Evolutionary conservation across 441 rosid species (phyloP).

Genomic region (Adansonia rubrostipa): DNA sequence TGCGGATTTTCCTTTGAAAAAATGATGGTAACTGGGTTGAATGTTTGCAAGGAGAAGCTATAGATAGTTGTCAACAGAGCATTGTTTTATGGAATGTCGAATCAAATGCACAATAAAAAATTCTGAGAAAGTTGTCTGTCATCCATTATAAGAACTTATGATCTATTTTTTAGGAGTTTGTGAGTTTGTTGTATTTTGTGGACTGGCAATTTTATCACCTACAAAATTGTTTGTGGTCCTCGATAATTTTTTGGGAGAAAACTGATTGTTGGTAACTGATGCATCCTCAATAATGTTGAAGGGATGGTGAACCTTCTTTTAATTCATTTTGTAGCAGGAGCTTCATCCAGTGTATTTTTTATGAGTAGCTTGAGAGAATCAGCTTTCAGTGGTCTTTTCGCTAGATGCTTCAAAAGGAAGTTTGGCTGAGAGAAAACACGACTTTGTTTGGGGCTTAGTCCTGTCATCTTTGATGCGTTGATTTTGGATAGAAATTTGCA

Average conservation of each 20-base stretch:
- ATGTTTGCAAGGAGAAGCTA: constrained; percentile 3
- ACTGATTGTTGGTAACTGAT: not conserved
- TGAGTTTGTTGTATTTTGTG: not conserved
- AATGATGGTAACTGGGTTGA: not conserved
- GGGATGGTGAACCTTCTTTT: not conserved
- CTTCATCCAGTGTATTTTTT: not conserved
- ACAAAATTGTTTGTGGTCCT: not conserved
- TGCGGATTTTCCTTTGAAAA: not conserved
- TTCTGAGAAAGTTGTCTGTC: not conserved
- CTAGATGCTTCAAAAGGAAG: not conserved
- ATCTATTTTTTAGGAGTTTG: not conserved
- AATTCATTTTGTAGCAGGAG: not conserved
- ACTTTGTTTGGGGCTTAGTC: constrained; percentile 1
- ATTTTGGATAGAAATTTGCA: not conserved
- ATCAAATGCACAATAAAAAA: not conserved
- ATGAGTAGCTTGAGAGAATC: not conserved
- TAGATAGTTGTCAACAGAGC: not conserved
- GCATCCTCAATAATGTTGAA: not conserved
- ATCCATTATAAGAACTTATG: not conserved
- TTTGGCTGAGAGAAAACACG: not conserved
- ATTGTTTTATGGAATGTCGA: not conserved
- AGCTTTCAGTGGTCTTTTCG: not conserved
- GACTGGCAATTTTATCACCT: not conserved
- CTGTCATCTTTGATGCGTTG: not conserved
- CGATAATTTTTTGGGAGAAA: not conserved